A percentile compares a stretch with the other conserved stretches of the same genome.
Conservation (phyloP, 208 protist genomes). For the Angomonas deanei region DNA sequence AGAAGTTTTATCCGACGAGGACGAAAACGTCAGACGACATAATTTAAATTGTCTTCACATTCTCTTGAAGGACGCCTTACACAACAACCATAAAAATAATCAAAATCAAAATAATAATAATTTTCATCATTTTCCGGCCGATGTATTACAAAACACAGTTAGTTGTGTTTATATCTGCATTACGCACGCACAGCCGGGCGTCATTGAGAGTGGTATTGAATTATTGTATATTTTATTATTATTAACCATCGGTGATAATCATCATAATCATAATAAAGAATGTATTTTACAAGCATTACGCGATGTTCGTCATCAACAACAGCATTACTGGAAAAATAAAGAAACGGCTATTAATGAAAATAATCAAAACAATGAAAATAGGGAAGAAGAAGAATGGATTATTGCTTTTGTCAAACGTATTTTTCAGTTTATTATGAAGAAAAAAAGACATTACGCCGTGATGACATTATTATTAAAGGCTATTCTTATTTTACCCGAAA, state of each 20-base stretch:
- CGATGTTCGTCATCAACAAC: neutral
- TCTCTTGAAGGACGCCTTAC: neutral
- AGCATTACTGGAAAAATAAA: too few relatives aligned
- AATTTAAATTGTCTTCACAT: neutral
- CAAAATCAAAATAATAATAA: too few relatives aligned
- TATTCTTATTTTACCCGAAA: neutral
- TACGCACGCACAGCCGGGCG: neutral
- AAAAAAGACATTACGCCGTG: slow-evolving; percentile 14
- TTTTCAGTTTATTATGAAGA: slow-evolving; percentile 19
- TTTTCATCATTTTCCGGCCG: too few relatives aligned
- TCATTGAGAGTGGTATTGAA: neutral
- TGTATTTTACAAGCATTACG: neutral
- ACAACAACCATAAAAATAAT: neutral
- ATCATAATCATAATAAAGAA: neutral
- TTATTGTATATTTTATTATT: neutral
- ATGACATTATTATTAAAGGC: slow-evolving; percentile 18
- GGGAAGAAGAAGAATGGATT: slow-evolving; percentile 15
- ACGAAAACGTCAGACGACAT: neutral
- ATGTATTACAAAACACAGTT: too few relatives aligned
- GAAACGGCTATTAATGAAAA: too few relatives aligned
- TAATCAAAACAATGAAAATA: too few relatives aligned
- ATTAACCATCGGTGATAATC: neutral
- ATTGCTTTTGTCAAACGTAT: slow-evolving; percentile 31
- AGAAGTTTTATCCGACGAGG: neutral
- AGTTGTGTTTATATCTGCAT: neutral